Evolutionary conservation across 1,284 basidiomycete species (phyloP).

Genomic region (Trichosporon ovoides): DNA sequence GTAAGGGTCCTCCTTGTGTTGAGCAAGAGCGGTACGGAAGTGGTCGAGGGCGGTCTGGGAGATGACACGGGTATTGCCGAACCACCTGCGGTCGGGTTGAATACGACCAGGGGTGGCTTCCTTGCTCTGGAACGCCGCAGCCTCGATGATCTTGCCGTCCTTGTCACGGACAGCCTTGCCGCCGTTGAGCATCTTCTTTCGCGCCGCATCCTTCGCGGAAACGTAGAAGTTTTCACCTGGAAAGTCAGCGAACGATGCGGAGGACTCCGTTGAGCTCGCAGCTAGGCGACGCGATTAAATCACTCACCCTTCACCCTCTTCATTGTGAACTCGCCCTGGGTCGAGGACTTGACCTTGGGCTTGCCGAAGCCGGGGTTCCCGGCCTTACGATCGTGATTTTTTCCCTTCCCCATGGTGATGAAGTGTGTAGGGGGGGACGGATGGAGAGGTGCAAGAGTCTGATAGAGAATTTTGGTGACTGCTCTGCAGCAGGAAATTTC

Average conservation of each 20-base stretch:
- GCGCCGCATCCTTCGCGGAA: constrained; percentile 74
- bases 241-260: not conserved
- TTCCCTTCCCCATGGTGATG: constrained; percentile 46
- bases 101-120: constrained; percentile 82
- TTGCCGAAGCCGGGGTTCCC: constrained; percentile 36
- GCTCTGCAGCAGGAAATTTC: not conserved
- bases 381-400: constrained; percentile 47
- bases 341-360: constrained; percentile 32
- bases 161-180: constrained; percentile 82
- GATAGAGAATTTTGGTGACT: constrained; percentile 10
- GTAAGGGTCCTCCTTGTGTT: constrained; percentile 85
- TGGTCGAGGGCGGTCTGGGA: constrained; percentile 92
- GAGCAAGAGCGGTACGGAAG: constrained; percentile 76
- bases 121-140: constrained; percentile 86
- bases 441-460: constrained; percentile 4
- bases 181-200: constrained; percentile 84
- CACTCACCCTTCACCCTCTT: constrained; percentile 63
- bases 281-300: not conserved
- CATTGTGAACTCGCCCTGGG: constrained; percentile 48
- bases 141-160: constrained; percentile 83
- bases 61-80: constrained; percentile 96
- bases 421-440: constrained; percentile 1
- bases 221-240: constrained; percentile 73
- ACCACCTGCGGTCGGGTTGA: constrained; percentile 90
- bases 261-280: not conserved